Evolutionary conservation across 805 yeast genomes (phyloP).

Genomic region (Wickerhamomyces bisporus): DNA sequence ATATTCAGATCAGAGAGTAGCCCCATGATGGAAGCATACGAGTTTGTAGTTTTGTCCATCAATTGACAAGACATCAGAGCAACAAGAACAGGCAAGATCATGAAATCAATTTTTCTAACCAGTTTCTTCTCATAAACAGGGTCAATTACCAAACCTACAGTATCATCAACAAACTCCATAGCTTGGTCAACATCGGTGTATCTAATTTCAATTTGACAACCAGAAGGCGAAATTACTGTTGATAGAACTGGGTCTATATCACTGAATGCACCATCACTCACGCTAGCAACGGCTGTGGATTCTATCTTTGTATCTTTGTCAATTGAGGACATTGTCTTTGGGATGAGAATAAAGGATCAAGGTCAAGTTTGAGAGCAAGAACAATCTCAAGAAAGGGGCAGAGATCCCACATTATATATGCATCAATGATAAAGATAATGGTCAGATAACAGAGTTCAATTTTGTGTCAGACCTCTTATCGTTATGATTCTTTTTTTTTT

Average conservation of each 20-base stretch:
- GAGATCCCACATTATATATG: too few species aligned
- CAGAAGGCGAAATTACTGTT: conserved; percentile 24
- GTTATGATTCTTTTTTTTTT: too few species aligned
- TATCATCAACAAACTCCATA: conserved; percentile 27
- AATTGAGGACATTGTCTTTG: too few species aligned
- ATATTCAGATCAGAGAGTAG: conserved; percentile 31
- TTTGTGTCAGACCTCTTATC: too few species aligned
- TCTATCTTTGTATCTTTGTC: neutral
- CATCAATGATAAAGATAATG: too few species aligned
- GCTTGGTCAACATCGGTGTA: conserved; percentile 36
- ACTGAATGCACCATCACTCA: conserved; percentile 2
- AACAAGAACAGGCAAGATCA: conserved; percentile 33
- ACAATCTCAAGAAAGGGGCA: too few species aligned
- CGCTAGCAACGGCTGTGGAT: conserved; percentile 1
- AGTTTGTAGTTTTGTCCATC: conserved; percentile 37
- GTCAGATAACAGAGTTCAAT: too few species aligned
- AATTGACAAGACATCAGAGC: conserved; percentile 31
- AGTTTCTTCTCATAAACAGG: conserved; percentile 22
- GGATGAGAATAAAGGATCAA: too few species aligned
- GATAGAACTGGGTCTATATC: conserved; percentile 7
- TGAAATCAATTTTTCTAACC: conserved; percentile 33
- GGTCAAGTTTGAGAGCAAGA: too few species aligned
- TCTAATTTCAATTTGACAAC: conserved; percentile 23
- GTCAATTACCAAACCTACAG: conserved; percentile 6
- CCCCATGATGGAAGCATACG: conserved; percentile 36